phyloP scores from a whole-genome alignment of 2,329 filamentous ascomycete genomes.

The Trichophaea hybrida region DNA sequence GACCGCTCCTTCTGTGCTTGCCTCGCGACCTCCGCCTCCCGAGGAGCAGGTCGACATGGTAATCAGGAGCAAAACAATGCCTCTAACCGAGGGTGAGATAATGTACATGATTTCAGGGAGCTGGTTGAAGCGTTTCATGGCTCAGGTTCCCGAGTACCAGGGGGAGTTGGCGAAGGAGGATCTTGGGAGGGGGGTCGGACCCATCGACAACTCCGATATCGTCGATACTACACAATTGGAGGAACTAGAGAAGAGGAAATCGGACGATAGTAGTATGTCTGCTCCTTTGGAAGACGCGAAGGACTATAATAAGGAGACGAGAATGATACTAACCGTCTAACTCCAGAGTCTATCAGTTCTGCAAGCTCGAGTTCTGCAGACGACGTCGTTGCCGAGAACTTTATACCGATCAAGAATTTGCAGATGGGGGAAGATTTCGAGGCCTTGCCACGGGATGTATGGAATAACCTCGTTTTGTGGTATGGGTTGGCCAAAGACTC shows the following conservation, averaged over 20 bases:
- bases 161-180: conserved; percentile 45
- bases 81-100: conserved; percentile 54
- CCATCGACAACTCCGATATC: conserved; percentile 77
- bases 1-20: conserved; percentile 8
- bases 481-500: conserved; percentile 62
- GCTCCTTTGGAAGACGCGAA: background rate
- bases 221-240: conserved; percentile 44
- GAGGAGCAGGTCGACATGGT: conserved; percentile 59
- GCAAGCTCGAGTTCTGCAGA: conserved; percentile 23
- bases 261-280: conserved; percentile 6
- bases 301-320: background rate
- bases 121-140: conserved; percentile 63
- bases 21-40: conserved; percentile 33
- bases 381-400: conserved; percentile 34
- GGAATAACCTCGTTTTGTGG: conserved; percentile 67
- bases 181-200: conserved; percentile 52
- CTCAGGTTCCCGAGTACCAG: conserved; percentile 41
- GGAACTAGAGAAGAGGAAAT: conserved; percentile 10
- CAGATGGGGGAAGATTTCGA: conserved; percentile 54
- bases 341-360: conserved; percentile 1
- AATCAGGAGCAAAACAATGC: conserved; percentile 35
- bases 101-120: conserved; percentile 63
- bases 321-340: background rate
- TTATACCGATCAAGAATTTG: conserved; percentile 59
- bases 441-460: conserved; percentile 63